Evolutionary conservation across 1,284 basidiomycete genomes (phyloP), one percentile per base, ranked within the genome.

Genomic region (Volvariella surrecta): DNA sequence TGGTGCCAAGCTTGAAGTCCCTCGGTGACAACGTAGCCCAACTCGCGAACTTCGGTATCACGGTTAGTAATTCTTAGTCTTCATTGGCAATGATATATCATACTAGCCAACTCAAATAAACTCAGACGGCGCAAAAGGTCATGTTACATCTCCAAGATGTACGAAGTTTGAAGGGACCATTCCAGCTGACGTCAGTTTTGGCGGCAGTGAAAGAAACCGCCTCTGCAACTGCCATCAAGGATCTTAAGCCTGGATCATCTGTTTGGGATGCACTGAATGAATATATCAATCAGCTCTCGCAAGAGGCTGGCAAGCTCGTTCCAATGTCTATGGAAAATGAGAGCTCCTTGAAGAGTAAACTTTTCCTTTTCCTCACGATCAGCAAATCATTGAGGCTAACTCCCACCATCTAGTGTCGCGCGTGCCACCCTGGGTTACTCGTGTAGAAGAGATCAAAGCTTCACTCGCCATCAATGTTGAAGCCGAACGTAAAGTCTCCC

Each of bases 371-470:
- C 34, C 10, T 13, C 42, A 7, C 20, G 15, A 20, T 16, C 13
- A 16, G 17, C 39, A 17, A 43, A 20, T 47, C 40, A 37, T 48
- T 40, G 8, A 20, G 43, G 31, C 17, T 41, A 34, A 37, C 38
- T n/a, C n/a, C 11, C 32, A 39, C 37, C 45, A 47, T 34, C 41
- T 51, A 93, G 89, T 90, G 47, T 73, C 79, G 40, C 82, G 82
- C 4, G 73, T 79, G 1, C 70, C 89, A 2, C 96, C 96, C 0
- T 99, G 95, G 95, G 67, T 91, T 0, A 68, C 76, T 0, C 78
- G 96, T n/a, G 77, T 95, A 3, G 76, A 77, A n/a, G 80, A 90
- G 52, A 82, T 99, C 66, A 90, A 91, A 59, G 76, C 85, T 0
- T 80, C 73, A 17, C 77, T 86, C 1, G 82, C 89, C 0, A 74